Base-by-base conservation (phyloP, 2,329 filamentous ascomycete genomes). In the Bimuria novae-zelandiae region DNA sequence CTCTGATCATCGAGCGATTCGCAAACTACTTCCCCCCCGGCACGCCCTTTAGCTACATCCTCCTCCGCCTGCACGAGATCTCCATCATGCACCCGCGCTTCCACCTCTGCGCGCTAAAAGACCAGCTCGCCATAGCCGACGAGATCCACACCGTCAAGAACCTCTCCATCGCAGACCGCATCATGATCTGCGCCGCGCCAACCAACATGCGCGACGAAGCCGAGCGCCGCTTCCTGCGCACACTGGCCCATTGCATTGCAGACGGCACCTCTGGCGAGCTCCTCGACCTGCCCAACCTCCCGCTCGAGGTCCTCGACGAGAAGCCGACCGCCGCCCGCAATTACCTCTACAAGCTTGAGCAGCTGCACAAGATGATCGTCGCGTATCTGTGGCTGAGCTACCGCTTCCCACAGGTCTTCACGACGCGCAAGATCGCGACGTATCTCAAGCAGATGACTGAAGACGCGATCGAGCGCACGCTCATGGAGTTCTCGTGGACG, bases 371-470 rank as follows among this genome's bases (percentile, higher is more conserved):
- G 64, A 80, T 85, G 23, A 78, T 99, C 32, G 90, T 93, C 39
- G 77, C 92, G 41, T 99, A 97, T 69, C 81, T 96, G 1, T 99
- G 94, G 94, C 80, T 99, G 14, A 93, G 89, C 63, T 97, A 93
- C 74, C 87, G 93, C 6, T 96, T 93, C 72, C 81, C 85, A 3
- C 89, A 90, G 43, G 81, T 95, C 45, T 96, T 97, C 72, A 82
- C 79, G 5, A 89, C 87, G 59, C 84, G 93, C 63, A 79, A 79
- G 0, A 79, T 96, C 37, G 92, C 90, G 0, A 88, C 89, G 59
- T 86, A 96, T 68, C 84, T 90, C 43, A 96, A 96, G 68, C 74
- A 76, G 6, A 71, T 95, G 44, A 86, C 92, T 1, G 92, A 97
- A 75, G 80, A 85, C 46, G 86, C 84, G 69, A 92, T 97, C 66